Conservation (phyloP, 495 filamentous ascomycete species). For the Talaromyces nanjingensis region DNA sequence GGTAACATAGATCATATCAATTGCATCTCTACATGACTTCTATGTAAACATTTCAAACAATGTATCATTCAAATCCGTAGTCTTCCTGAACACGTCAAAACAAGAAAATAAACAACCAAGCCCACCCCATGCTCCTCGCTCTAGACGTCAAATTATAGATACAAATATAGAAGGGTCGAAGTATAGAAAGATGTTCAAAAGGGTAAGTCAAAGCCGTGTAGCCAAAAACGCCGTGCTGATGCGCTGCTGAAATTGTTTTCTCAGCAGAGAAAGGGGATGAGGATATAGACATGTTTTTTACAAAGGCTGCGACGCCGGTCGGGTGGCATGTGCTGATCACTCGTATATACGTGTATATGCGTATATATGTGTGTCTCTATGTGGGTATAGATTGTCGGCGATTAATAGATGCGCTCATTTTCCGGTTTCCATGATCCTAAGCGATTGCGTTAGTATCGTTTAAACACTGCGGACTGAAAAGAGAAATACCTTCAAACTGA, state of each 20-base stretch:
- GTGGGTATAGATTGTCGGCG: neutral
- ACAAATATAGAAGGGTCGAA: neutral
- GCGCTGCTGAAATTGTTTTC: neutral
- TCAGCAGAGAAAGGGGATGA: neutral
- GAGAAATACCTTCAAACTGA: slow-evolving; percentile 76
- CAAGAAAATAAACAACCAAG: neutral
- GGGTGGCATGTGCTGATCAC: neutral
- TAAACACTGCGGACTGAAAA: neutral
- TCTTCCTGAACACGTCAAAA: neutral
- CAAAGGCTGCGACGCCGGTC: neutral
- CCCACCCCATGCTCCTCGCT: neutral
- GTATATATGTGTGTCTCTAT: neutral
- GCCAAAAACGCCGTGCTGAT: slow-evolving; percentile 6
- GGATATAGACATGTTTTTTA: neutral
- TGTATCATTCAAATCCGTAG: neutral
- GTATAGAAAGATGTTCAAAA: neutral
- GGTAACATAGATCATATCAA: neutral
- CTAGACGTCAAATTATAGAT: neutral
- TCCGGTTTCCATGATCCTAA: slow-evolving; percentile 77
- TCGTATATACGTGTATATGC: neutral
- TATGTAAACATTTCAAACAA: neutral
- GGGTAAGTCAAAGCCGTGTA: neutral
- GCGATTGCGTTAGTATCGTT: slow-evolving; percentile 8
- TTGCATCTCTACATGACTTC: neutral
- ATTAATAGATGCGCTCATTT: slow-evolving; percentile 16